Evolutionary conservation across 441 rosid species (phyloP), one percentile per base, ranked within the genome.

Genomic region (Pelargonium cotyledonis): DNA sequence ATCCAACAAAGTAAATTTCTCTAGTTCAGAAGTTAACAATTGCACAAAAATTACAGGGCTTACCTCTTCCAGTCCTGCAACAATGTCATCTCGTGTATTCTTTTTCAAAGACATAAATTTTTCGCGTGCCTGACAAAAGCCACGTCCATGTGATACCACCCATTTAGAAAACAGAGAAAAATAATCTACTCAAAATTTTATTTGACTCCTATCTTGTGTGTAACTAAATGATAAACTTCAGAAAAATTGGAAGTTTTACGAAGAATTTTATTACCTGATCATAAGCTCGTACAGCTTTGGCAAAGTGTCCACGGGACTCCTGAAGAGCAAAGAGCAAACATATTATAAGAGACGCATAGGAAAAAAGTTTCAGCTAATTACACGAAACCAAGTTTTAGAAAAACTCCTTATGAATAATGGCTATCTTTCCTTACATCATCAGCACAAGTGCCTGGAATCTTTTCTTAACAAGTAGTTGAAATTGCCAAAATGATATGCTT

Each of bases 31-130:
- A 60, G 55, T 62, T 35, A 71, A 44, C 9, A 41, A 55, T 44
- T 14, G 49, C 23, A 40, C 18, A 35, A 16, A 9, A 71, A 64
- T 35, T 16, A 63, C 35, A 62, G 53, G 65, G 26, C 63, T 60
- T 84, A 90, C 98, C 98, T 92, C 96, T 85, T 92, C 98, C 66
- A 88, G 81, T 78, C 85, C 94, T 23, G 90, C 88, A 80, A 92
- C 81, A 78, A 90, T 76, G 67, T 90, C 96, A 66, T 78, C 91
- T 68, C 83, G 81, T 46, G 96, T 81, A 81, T 78, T 92, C 87
- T 85, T 92, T 87, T 88, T 90, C 76, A 92, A 84, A 49, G 98
- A 89, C 35, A 88, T 88, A 81, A 90, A 88, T 77, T 85, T 92
- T 68, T 92, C 96, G 14, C 96, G 96, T 4, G 98, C 87, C 96